These are phyloP conservation scores for Ceraceosorus bombacis DNA, from an alignment of 1,284 basidiomycete genomes.

Conservation along the genomic window DNA sequence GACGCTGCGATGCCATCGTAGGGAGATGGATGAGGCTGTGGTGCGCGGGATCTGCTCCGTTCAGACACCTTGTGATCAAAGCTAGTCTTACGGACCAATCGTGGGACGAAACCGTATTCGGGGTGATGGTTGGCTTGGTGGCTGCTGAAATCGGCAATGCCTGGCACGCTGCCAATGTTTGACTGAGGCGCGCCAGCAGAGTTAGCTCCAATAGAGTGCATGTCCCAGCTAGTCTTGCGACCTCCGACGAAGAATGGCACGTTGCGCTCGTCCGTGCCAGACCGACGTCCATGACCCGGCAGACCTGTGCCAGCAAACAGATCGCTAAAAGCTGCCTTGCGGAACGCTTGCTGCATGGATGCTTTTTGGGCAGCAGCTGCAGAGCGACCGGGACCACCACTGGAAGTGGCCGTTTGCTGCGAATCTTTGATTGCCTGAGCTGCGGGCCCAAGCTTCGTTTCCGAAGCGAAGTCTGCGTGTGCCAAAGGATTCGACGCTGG, in stretches of 20 bases:
- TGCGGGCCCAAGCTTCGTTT: not conserved
- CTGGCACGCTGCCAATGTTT: slow-evolving; percentile 42
- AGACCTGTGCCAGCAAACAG: slow-evolving; percentile 25
- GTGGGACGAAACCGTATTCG: slow-evolving; percentile 46
- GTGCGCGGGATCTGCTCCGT: slow-evolving; percentile 37
- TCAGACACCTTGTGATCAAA: slow-evolving; percentile 47
- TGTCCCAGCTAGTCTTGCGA: slow-evolving; percentile 22
- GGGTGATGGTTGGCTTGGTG: slow-evolving; percentile 45
- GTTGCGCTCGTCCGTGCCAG: slow-evolving; percentile 6
- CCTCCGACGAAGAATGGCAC: slow-evolving; percentile 10
- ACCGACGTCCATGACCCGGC: not conserved
- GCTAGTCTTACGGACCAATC: slow-evolving; percentile 46
- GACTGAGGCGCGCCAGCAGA: slow-evolving; percentile 33
- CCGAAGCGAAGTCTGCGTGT: not conserved
- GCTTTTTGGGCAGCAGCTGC: slow-evolving; percentile 19
- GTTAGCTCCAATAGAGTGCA: slow-evolving; percentile 38
- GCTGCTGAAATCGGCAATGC: slow-evolving; percentile 42
- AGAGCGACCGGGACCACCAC: slow-evolving; percentile 2
- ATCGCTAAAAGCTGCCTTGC: slow-evolving; percentile 32
- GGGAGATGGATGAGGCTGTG: slow-evolving; percentile 10
- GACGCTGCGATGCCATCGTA: slow-evolving; percentile 4
- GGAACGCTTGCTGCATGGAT: slow-evolving; percentile 37
- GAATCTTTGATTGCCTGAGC: no score
- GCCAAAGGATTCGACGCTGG: not conserved
- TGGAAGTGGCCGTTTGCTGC: no score